Evolutionary conservation across 2,329 filamentous ascomycete species (phyloP).

Genomic region (Scleromitrula shiraiana): DNA sequence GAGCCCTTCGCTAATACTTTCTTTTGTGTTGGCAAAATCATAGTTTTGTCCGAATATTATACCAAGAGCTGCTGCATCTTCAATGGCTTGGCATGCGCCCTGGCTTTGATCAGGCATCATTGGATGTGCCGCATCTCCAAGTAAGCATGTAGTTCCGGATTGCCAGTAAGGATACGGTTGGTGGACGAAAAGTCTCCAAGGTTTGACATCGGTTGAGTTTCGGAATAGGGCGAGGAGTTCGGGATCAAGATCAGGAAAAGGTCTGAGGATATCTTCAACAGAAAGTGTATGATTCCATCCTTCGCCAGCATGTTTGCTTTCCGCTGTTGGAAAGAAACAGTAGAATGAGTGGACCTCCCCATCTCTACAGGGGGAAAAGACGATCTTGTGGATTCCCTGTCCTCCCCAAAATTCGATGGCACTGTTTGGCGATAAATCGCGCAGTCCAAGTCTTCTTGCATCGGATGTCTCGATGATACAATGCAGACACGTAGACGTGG

Average conservation of each 20-base stretch:
- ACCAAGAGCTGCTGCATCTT: conserved; percentile 32
- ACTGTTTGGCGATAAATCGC: conserved; percentile 18
- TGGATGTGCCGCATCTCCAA: conserved; percentile 60
- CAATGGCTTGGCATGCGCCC: conserved; percentile 42
- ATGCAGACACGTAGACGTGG: conserved; percentile 33
- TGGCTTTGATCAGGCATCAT: conserved; percentile 64
- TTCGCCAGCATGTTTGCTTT: conserved; percentile 22
- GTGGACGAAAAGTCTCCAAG: conserved; percentile 36
- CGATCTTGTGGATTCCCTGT: conserved; percentile 34
- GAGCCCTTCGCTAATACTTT: conserved; percentile 33
- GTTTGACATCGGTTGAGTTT: conserved; percentile 26
- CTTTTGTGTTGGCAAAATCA: conserved; percentile 6
- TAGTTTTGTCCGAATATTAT: conserved; percentile 24
- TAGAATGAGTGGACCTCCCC: conserved; percentile 33
- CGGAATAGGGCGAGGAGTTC: conserved; percentile 19
- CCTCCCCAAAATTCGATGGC: conserved; percentile 31
- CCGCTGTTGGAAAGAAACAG: conserved; percentile 31
- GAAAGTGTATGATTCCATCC: conserved; percentile 27
- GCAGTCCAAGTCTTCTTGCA: conserved; percentile 18
- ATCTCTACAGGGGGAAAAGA: conserved; percentile 33
- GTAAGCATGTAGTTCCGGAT: conserved; percentile 42
- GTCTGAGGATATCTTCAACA: conserved; percentile 50
- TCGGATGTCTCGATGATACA: conserved; percentile 29
- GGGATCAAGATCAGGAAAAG: conserved; percentile 51
- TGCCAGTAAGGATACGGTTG: conserved; percentile 50